phyloP scores from a whole-genome alignment of 2,329 filamentous ascomycete genomes.

The Colletotrichum nymphaeae region DNA sequence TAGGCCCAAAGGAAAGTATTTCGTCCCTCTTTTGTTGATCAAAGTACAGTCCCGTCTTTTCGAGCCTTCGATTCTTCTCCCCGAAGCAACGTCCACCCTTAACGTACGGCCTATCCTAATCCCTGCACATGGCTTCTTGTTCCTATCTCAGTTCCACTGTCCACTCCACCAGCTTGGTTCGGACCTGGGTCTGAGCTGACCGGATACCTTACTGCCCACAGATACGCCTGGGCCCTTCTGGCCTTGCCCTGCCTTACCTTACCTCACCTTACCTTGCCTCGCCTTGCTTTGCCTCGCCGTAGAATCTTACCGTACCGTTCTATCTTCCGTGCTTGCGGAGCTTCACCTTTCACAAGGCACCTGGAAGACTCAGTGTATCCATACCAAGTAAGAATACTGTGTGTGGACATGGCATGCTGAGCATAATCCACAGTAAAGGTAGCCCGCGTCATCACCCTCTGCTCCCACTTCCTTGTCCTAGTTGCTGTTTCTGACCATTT shows the following conservation, averaged over 20 bases:
- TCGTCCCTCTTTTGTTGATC: background rate
- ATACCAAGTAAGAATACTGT: background rate
- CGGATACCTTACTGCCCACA: slow-evolving; percentile 26
- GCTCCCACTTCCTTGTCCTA: slow-evolving; percentile 22
- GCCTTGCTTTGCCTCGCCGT: background rate
- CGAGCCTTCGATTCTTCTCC: background rate
- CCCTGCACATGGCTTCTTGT: slow-evolving; percentile 1
- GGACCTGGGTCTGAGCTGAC: slow-evolving; percentile 17
- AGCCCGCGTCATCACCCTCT: slow-evolving; percentile 16
- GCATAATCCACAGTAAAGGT: slow-evolving; percentile 4
- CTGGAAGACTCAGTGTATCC: background rate
- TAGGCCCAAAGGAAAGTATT: background rate
- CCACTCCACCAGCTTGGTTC: background rate
- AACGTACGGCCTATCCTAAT: background rate
- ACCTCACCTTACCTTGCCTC: background rate
- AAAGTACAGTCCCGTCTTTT: background rate
- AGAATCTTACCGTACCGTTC: slow-evolving; percentile 11
- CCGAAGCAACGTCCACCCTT: slow-evolving; percentile 7
- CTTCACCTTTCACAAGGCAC: background rate
- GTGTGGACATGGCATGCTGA: background rate
- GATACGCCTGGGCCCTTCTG: slow-evolving; percentile 25
- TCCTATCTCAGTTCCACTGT: background rate
- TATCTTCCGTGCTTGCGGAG: background rate
- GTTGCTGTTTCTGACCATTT: slow-evolving; percentile 22
- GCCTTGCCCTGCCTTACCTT: background rate